Percentiles rank a stretch among this genome's conserved stretches.
phyloP scores from a whole-genome alignment of 2,329 filamentous ascomycete genomes.

The Hymenoscyphus albidus region DNA sequence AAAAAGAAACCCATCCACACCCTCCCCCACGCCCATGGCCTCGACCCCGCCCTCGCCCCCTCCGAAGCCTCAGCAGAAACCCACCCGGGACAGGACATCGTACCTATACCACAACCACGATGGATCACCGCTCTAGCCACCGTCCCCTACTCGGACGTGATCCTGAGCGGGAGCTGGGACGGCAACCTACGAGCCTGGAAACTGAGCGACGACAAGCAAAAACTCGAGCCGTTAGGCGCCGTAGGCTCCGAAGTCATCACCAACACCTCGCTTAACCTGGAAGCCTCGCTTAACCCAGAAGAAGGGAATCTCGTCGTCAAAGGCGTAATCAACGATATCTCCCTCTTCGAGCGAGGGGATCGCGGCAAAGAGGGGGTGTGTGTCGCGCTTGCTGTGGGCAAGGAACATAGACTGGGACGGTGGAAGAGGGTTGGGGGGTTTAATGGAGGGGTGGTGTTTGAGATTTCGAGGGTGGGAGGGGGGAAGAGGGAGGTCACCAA shows the following conservation, averaged over 20 bases:
- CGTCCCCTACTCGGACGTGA: constrained; percentile 84
- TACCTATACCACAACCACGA: constrained; percentile 66
- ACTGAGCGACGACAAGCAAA: constrained; percentile 76
- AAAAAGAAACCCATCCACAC: constrained; percentile 94
- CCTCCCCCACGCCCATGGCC: constrained; percentile 75
- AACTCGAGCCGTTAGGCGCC: constrained; percentile 67
- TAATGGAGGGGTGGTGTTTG: constrained; percentile 86
- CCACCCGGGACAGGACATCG: constrained; percentile 55
- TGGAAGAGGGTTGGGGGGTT: constrained; percentile 66
- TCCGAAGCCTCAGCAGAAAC: constrained; percentile 70
- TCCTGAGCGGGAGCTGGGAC: constrained; percentile 93
- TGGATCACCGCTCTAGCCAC: constrained; percentile 88
- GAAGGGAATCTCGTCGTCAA: constrained; percentile 30
- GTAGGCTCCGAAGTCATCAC: constrained; percentile 42
- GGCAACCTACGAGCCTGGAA: constrained; percentile 83
- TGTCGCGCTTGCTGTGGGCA: constrained; percentile 80
- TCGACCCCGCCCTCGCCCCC: constrained; percentile 67
- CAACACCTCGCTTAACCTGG: constrained; percentile 3
- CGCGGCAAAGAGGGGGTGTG: constrained; percentile 73
- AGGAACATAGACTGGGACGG: constrained; percentile 78
- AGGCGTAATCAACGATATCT: constrained; percentile 85
- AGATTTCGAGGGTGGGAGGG: constrained; percentile 54
- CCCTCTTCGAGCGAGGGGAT: constrained; percentile 80
- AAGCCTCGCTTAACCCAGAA: background rate
- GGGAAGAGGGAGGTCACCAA: constrained; percentile 17